Percentiles rank a stretch among this genome's conserved stretches.
These are phyloP conservation scores for Ananas comosus DNA, from an alignment of 176 grass and related monocot species.

Conservation along the genomic window DNA sequence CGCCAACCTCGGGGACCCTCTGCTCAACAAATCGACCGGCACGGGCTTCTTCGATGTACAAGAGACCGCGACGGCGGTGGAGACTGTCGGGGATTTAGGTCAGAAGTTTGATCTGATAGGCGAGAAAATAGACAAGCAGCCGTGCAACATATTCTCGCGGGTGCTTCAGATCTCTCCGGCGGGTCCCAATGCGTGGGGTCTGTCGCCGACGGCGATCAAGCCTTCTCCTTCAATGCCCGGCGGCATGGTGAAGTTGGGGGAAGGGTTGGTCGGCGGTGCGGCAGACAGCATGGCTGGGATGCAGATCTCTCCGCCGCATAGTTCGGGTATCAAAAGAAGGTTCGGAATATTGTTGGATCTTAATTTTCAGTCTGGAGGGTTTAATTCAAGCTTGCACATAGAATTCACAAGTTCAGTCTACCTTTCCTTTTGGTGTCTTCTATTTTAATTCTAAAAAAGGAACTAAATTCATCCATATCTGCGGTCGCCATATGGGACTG, in stretches of 20 bases:
- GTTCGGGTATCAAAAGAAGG: conserved; percentile 67
- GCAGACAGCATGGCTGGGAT: conserved; percentile 29
- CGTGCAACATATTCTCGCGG: conserved; percentile 15
- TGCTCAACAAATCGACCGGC: conserved; percentile 26
- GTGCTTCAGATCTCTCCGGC: conserved; percentile 18
- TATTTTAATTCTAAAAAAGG: neutral
- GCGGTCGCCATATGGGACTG: no score
- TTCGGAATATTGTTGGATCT: conserved; percentile 28
- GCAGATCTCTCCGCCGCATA: conserved; percentile 47
- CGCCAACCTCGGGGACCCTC: conserved; percentile 42
- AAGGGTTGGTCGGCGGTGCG: conserved; percentile 12
- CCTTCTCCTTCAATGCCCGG: conserved; percentile 28
- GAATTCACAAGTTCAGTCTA: neutral
- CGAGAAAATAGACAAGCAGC: conserved; percentile 14
- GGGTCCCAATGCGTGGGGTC: conserved; percentile 17
- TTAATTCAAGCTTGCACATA: neutral
- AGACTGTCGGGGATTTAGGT: conserved; percentile 16
- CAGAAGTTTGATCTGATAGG: conserved; percentile 5
- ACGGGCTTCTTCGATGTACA: conserved; percentile 30
- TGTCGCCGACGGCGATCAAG: conserved; percentile 36
- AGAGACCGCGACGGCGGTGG: conserved; percentile 17
- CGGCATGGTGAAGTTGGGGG: conserved; percentile 17
- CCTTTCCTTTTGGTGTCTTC: neutral
- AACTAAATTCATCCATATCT: neutral
- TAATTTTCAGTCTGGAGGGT: conserved; percentile 30